phyloP scores from a whole-genome alignment of 257 asterid species.

The Asclepias syriaca region DNA sequence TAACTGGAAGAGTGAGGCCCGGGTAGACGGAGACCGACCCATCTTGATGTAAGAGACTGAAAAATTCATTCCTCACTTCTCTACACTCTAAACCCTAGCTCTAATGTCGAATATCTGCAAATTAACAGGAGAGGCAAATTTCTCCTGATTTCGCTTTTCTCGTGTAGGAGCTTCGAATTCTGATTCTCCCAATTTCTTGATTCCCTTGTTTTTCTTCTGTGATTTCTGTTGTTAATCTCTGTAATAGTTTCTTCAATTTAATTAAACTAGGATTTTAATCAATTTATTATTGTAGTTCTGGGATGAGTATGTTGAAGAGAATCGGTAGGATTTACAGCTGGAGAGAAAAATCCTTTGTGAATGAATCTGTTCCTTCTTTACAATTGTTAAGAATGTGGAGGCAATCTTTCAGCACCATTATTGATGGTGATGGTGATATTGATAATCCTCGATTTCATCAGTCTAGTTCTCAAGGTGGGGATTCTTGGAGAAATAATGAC shows the following conservation, averaged over 20 bases:
- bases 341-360: background rate
- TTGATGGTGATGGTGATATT: constrained; percentile 4
- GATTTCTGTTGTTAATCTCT: background rate
- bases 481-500: background rate
- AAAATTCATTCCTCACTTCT: too few relatives aligned
- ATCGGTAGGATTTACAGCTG: background rate
- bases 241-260: background rate
- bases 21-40: too few relatives aligned
- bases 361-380: constrained; percentile 3
- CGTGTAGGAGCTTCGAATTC: background rate
- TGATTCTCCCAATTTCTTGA: background rate
- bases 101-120: background rate
- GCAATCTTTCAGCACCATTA: constrained; percentile 14
- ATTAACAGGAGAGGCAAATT: background rate
- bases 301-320: background rate
- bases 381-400: background rate
- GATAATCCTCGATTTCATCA: background rate
- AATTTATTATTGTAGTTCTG: background rate
- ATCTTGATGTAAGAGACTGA: too few relatives aligned
- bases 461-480: background rate
- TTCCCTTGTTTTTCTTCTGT: background rate
- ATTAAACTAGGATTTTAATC: background rate
- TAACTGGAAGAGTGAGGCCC: too few relatives aligned
- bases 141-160: background rate
- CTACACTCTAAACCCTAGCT: background rate